Evolutionary conservation across 345 rosid genomes (phyloP).

Genomic region (Jatropha curcas): DNA sequence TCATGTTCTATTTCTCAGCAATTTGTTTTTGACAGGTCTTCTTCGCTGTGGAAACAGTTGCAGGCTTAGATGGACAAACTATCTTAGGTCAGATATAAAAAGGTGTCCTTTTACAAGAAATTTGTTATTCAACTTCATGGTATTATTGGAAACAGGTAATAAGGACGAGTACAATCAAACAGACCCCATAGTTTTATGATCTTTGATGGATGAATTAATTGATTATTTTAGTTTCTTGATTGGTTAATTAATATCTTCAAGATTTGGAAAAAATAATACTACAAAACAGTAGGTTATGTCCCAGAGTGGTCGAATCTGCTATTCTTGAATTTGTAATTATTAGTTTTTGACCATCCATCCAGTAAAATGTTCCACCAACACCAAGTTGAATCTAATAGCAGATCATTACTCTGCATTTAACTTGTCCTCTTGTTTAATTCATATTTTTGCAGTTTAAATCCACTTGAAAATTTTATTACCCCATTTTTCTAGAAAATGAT

Average conservation of each 20-base stretch:
- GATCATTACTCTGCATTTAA: too few species aligned
- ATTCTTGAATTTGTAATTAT: too few species aligned
- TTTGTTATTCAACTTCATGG: constrained; percentile 92
- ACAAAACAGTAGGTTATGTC: too few species aligned
- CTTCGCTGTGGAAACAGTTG: constrained; percentile 98
- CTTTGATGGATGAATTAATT: neutral
- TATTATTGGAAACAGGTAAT: constrained; percentile 91
- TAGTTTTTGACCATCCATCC: too few species aligned
- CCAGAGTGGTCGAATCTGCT: too few species aligned
- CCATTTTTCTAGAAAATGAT: too few species aligned
- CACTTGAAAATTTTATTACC: too few species aligned
- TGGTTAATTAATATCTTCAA: neutral
- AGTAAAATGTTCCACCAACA: too few species aligned
- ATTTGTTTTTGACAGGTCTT: constrained; percentile 49
- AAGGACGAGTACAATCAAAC: neutral
- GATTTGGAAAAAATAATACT: too few species aligned
- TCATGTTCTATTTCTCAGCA: neutral
- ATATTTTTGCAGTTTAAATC: too few species aligned
- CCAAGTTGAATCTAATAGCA: too few species aligned
- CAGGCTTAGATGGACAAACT: constrained; percentile 95
- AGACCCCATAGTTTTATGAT: neutral
- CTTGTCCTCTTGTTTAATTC: too few species aligned
- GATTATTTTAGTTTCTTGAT: neutral
- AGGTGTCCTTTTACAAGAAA: constrained; percentile 93
- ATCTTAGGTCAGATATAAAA: constrained; percentile 92